These are phyloP conservation scores for Coffea canephora DNA, from an alignment of 257 asterid genomes.

Conservation along the genomic window DNA sequence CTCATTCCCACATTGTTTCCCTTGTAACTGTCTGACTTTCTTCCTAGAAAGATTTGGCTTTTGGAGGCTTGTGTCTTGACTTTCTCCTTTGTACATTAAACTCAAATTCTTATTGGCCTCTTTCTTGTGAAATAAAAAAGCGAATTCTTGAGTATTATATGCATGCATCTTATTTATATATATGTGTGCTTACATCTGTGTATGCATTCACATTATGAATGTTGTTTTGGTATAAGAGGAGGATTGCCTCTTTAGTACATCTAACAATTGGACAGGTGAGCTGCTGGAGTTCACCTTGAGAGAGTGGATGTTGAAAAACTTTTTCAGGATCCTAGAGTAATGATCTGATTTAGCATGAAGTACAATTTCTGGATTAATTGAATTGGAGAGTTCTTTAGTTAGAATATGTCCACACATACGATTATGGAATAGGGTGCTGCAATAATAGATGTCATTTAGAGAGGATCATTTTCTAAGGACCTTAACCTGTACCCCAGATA, in stretches of 20 bases:
- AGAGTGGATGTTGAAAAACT: background rate
- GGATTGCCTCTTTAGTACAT: background rate
- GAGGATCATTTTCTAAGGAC: background rate
- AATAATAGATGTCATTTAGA: background rate
- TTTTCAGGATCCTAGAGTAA: background rate
- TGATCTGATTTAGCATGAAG: background rate
- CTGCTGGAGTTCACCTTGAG: background rate
- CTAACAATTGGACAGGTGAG: background rate
- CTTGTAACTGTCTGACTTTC: background rate
- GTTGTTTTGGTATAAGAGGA: background rate
- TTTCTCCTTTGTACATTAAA: background rate
- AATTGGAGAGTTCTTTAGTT: background rate
- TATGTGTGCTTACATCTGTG: background rate
- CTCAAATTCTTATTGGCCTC: background rate
- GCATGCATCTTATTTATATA: background rate
- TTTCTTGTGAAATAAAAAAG: background rate
- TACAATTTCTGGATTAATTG: background rate
- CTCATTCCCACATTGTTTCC: background rate
- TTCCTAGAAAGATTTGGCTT: background rate
- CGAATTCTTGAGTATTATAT: background rate
- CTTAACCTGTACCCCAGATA: background rate
- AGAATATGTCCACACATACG: background rate
- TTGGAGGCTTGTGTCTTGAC: background rate
- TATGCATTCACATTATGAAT: background rate
- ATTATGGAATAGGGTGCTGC: background rate